Evolutionary conservation across 192 early-diverging fungal species (phyloP).

Genomic region (Backusella circina): DNA sequence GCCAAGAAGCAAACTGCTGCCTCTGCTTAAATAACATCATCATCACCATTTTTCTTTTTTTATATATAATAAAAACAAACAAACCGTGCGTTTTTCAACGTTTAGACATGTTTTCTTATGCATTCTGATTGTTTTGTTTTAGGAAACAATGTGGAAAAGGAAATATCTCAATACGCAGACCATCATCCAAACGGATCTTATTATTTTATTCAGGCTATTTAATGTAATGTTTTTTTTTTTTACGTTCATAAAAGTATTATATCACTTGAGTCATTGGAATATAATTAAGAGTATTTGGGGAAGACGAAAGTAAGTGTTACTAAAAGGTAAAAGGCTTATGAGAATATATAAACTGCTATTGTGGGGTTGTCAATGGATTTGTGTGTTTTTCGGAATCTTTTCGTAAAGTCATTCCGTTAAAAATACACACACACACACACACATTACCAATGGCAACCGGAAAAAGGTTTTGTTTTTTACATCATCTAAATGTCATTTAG

Average conservation of each 20-base stretch:
- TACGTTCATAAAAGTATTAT: no score
- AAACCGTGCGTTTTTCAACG: not conserved
- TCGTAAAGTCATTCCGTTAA: not conserved
- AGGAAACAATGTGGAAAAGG: not conserved
- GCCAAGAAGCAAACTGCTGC: slow-evolving; percentile 14
- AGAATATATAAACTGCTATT: not conserved
- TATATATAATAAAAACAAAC: not conserved
- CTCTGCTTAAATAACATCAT: slow-evolving; percentile 14
- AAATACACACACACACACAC: not conserved
- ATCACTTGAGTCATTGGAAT: no score
- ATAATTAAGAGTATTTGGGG: no score
- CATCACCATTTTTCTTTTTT: not conserved
- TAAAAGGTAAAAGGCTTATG: not conserved
- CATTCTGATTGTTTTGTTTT: not conserved
- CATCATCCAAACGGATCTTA: no score
- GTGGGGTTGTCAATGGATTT: not conserved
- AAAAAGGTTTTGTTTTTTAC: not conserved
- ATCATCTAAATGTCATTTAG: not conserved
- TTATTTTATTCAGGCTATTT: no score
- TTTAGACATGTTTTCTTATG: not conserved
- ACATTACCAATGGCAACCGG: not conserved
- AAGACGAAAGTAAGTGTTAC: no score
- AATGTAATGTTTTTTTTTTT: no score
- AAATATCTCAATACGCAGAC: not conserved
- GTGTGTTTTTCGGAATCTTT: not conserved